Percentiles rank a stretch among this genome's conserved stretches.
These are phyloP conservation scores for Mucor irregularis DNA, from an alignment of 371 early-diverging fungal species.

Conservation along the genomic window DNA sequence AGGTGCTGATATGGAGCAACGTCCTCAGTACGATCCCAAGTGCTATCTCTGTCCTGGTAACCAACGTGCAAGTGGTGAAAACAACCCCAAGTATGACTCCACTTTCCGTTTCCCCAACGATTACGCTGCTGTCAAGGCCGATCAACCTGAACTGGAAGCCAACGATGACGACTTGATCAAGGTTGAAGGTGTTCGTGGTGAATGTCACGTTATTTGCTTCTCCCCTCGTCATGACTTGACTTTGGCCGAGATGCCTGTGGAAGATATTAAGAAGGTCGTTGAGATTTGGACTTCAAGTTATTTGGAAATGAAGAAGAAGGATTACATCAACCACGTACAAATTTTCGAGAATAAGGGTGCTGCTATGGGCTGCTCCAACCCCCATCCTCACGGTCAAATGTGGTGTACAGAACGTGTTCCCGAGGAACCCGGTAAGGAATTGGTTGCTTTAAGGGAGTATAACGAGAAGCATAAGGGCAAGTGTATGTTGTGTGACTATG, in stretches of 20 bases:
- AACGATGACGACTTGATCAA: constrained; percentile 51
- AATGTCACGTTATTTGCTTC: constrained; percentile 89
- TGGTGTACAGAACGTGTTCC: constrained; percentile 90
- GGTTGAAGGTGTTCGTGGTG: constrained; percentile 75
- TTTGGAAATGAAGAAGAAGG: constrained; percentile 41
- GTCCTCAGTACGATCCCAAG: constrained; percentile 70
- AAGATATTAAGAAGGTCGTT: constrained; percentile 70
- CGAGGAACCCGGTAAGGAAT: constrained; percentile 73
- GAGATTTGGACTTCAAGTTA: constrained; percentile 73
- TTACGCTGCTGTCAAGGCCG: constrained; percentile 80
- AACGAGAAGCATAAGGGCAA: constrained; percentile 36
- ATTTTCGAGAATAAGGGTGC: constrained; percentile 97
- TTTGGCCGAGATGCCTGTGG: constrained; percentile 78
- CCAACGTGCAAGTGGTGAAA: constrained; percentile 69
- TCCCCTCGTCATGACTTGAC: constrained; percentile 87
- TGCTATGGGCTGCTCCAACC: constrained; percentile 95
- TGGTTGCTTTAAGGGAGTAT: constrained; percentile 62
- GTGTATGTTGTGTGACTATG: constrained; percentile 85
- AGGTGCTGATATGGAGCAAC: constrained; percentile 38
- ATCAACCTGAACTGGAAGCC: constrained; percentile 55
- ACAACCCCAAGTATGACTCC: constrained; percentile 74
- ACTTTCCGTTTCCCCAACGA: constrained; percentile 90
- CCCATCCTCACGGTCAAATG: constrained; percentile 91
- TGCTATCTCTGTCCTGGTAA: constrained; percentile 92
- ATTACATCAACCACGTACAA: constrained; percentile 75